A percentile compares a stretch with the other conserved stretches of the same genome.
Evolutionary conservation across 352 stramenopile species (phyloP).

Genomic region (Saprolegnia parasitica): DNA sequence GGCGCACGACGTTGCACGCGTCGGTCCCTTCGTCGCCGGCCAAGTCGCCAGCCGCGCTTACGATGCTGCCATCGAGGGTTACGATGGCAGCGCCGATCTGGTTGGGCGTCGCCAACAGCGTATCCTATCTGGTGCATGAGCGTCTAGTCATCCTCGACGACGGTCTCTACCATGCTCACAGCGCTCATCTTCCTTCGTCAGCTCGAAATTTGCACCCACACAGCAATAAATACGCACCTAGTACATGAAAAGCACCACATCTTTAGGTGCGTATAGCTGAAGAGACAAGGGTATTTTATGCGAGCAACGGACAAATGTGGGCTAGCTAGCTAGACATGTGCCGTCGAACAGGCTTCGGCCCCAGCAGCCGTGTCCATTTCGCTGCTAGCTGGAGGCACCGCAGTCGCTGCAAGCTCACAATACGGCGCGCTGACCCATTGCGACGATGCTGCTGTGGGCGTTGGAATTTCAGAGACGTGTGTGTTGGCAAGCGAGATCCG

Average conservation of each 20-base stretch:
- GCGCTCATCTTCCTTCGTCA: conserved; percentile 9
- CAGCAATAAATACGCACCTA: conserved; percentile 4
- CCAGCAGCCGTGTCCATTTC: too few species aligned
- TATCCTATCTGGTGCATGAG: conserved; percentile 8
- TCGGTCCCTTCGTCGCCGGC: conserved; percentile 45
- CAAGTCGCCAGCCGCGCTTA: conserved; percentile 60
- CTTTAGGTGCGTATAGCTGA: not conserved
- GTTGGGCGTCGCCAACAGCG: conserved; percentile 8
- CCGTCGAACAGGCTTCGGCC: too few species aligned
- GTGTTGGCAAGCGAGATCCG: conserved; percentile 8
- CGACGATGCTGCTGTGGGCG: not conserved
- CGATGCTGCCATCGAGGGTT: conserved; percentile 50
- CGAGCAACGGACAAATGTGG: too few species aligned
- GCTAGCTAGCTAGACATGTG: too few species aligned
- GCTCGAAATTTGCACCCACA: not conserved
- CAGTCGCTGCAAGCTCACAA: conserved; percentile 14
- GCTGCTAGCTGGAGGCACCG: not conserved
- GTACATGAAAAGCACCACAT: conserved; percentile 11
- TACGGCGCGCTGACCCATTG: conserved; percentile 17
- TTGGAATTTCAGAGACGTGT: conserved; percentile 17
- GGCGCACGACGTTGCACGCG: conserved; percentile 54
- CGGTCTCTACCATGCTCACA: conserved; percentile 9
- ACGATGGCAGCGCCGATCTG: conserved; percentile 65
- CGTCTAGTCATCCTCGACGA: not conserved
- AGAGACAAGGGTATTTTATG: not conserved